Evolutionary conservation across 2,329 filamentous ascomycete genomes (phyloP).

Genomic region (Diaporthe vaccinii): DNA sequence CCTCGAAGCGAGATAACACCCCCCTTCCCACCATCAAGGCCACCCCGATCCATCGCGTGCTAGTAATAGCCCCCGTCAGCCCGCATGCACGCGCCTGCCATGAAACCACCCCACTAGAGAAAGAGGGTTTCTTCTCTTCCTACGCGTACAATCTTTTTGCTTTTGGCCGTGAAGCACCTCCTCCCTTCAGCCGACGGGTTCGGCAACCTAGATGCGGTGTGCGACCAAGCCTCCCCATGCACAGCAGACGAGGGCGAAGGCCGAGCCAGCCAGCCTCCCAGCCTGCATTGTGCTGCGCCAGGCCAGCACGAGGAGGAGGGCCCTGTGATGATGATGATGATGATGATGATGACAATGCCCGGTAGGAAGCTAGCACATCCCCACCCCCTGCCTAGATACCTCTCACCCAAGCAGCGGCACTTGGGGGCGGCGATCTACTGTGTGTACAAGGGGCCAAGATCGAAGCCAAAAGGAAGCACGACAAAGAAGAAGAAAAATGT

Average conservation of each 20-base stretch:
- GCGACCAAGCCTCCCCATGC: slow-evolving; percentile 2
- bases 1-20: slow-evolving; percentile 21
- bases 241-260: slow-evolving; percentile 6
- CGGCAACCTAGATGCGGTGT: slow-evolving; percentile 2
- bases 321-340: slow-evolving; percentile 1
- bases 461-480: slow-evolving; percentile 9
- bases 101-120: slow-evolving; percentile 24
- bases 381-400: neutral
- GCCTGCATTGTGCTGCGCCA: neutral
- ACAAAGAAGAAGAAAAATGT: neutral
- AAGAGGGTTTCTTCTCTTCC: slow-evolving; percentile 3
- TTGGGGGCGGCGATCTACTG: slow-evolving; percentile 16
- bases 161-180: slow-evolving; percentile 2
- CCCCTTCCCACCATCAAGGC: neutral
- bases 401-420: slow-evolving; percentile 4
- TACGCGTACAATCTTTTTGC: neutral
- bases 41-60: slow-evolving; percentile 6
- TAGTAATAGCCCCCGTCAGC: slow-evolving; percentile 26
- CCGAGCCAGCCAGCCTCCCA: neutral
- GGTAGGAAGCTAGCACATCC: neutral
- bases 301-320: slow-evolving; percentile 6
- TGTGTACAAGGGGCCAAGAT: slow-evolving; percentile 19
- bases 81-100: slow-evolving; percentile 14
- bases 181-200: slow-evolving; percentile 2
- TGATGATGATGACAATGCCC: neutral